These are phyloP conservation scores for Mortierella claussenii DNA, from an alignment of 192 early-diverging fungal species.

Conservation along the genomic window DNA sequence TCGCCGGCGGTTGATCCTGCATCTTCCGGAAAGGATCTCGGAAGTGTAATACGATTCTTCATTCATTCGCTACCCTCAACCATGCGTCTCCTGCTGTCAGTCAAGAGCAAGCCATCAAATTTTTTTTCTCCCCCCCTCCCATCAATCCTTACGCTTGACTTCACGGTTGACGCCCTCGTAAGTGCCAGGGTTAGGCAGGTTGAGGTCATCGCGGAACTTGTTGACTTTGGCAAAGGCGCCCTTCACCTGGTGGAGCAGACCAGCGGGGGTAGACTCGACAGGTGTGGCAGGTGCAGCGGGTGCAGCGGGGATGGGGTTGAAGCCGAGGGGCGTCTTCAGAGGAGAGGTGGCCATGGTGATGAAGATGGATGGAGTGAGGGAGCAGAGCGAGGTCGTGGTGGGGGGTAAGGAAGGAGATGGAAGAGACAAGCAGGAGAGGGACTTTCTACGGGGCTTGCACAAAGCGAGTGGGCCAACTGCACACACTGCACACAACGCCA, in stretches of 20 bases:
- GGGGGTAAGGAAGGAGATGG: neutral
- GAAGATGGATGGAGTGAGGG: neutral
- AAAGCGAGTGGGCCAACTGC: too few species aligned
- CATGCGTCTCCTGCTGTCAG: too few species aligned
- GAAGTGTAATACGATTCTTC: too few species aligned
- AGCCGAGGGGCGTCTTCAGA: constrained; percentile 47
- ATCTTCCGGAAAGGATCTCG: too few species aligned
- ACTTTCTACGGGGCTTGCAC: constrained; percentile 4
- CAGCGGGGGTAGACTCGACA: constrained; percentile 23
- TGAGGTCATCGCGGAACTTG: constrained; percentile 54
- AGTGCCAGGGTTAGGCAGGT: constrained; percentile 83
- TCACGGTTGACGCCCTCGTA: constrained; percentile 87
- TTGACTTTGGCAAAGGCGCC: constrained; percentile 29
- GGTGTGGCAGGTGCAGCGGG: constrained; percentile 8
- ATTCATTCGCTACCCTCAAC: too few species aligned
- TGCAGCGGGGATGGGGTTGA: constrained; percentile 29
- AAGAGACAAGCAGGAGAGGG: neutral
- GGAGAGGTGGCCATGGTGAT: constrained; percentile 12
- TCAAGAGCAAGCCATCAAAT: too few species aligned
- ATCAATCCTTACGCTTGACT: constrained; percentile 70
- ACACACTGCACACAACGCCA: too few species aligned
- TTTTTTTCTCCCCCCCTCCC: neutral
- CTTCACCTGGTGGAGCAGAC: constrained; percentile 42
- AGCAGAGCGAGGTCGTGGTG: neutral
- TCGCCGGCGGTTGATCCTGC: too few species aligned